Evolutionary conservation across 2,329 filamentous ascomycete species (phyloP), one percentile per base, ranked within the genome.

Genomic region (Ophiostoma quercus): DNA sequence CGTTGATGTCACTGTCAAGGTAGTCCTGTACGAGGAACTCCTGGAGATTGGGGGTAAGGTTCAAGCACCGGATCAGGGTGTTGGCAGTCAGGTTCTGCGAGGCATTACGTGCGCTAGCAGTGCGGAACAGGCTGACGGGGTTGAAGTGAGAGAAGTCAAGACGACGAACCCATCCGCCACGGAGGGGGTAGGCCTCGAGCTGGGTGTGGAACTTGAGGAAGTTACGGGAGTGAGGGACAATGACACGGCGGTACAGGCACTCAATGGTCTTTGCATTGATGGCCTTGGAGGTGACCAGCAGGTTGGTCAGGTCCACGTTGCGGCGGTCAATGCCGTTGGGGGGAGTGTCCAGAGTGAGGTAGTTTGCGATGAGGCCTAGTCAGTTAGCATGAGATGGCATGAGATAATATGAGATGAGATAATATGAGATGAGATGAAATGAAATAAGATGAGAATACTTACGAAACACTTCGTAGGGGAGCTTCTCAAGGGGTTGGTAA

Each of bases 111-210:
- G 92, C 90, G 77, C 88, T 87, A 74, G 88, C 89, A 19, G 90
- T 92, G 72, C 87, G 86, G 76, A 93, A 92, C 73, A 92, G 83
- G 69, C 90, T 90, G 69, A 90, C 88, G 29, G 91, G 91, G 77
- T 92, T 94, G 80, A 94, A 94, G 81, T 94, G 91, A 72, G 90
- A 93, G 76, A 95, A 94, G 80, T 95, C 92, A 65, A 94, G 82
- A 67, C 92, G 89, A 71, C 90, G 88, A 63, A 94, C 90, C 75
- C 94, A 87, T 57, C 87, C 89, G 65, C 91, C 92, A 69, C 94
- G 82, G 9, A 87, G 82, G 1, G 87, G 86, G 77, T 93, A 88
- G 71, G 85, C 81, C 65, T 82, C 81, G 73, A 94, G 83, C 75
- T 92, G 91, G 71, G 84, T 82, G 67, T 93, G 84, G 74, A 93